Conservation (phyloP, 768 basidiomycete genomes). For the Russula vinacea region DNA sequence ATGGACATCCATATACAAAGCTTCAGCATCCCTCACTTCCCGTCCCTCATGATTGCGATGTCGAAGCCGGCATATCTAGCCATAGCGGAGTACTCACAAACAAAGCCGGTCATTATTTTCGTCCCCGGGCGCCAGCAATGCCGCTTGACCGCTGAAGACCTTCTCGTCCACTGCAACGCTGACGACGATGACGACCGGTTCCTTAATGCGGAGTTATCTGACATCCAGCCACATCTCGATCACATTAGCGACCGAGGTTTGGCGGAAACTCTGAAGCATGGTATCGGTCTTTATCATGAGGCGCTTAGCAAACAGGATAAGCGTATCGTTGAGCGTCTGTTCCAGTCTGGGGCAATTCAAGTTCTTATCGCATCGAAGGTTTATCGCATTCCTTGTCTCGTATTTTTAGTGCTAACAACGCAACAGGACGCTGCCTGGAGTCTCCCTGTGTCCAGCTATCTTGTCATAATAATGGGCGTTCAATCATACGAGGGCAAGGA, state of each 20-base stretch:
- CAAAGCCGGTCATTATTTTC: conserved; percentile 87
- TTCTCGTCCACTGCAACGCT: conserved; percentile 82
- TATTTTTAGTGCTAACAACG: not conserved
- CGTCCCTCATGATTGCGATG: conserved; percentile 98
- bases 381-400: conserved; percentile 28
- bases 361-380: conserved; percentile 93
- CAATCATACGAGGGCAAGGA: conserved; percentile 96
- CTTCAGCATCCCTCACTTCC: conserved; percentile 96
- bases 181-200: conserved; percentile 84
- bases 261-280: conserved; percentile 78
- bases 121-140: conserved; percentile 93
- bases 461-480: conserved; percentile 99
- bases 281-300: conserved; percentile 95
- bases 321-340: conserved; percentile 86
- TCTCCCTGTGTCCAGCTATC: conserved; percentile 88
- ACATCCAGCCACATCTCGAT: conserved; percentile 85
- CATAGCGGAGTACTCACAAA: conserved; percentile 79
- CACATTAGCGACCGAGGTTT: conserved; percentile 74
- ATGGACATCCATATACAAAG: conserved; percentile 98
- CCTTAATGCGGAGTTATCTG: conserved; percentile 80
- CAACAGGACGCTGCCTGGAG: conserved; percentile 92
- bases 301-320: conserved; percentile 90
- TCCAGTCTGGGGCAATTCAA: conserved; percentile 92
- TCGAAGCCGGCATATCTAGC: conserved; percentile 96
- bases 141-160: conserved; percentile 87